phyloP scores from a whole-genome alignment of 352 stramenopile genomes.

The Phytophthora lateralis region DNA sequence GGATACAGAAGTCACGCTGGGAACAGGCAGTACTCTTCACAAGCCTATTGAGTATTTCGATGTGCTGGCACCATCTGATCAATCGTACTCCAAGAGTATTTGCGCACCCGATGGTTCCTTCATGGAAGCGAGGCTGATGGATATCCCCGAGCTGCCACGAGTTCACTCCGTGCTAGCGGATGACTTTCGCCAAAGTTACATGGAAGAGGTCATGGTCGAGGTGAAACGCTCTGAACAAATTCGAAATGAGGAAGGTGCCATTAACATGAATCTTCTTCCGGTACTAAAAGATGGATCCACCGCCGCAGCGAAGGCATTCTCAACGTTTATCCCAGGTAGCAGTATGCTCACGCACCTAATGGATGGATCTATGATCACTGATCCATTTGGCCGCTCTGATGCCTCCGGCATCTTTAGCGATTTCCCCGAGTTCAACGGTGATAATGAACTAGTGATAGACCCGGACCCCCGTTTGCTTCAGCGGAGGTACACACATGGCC shows the following conservation, averaged over 20 bases:
- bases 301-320: slow-evolving; percentile 74
- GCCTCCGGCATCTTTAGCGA: slow-evolving; percentile 62
- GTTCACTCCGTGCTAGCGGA: slow-evolving; percentile 51
- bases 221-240: slow-evolving; percentile 60
- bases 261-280: slow-evolving; percentile 65
- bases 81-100: slow-evolving; percentile 75
- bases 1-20: slow-evolving; percentile 50
- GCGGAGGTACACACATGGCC: slow-evolving; percentile 41
- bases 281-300: slow-evolving; percentile 63
- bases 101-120: slow-evolving; percentile 74
- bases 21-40: slow-evolving; percentile 45
- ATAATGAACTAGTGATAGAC: slow-evolving; percentile 64
- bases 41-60: slow-evolving; percentile 72
- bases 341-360: slow-evolving; percentile 81
- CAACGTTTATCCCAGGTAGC: slow-evolving; percentile 69
- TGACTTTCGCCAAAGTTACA: slow-evolving; percentile 57
- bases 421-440: slow-evolving; percentile 50
- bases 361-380: slow-evolving; percentile 62
- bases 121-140: slow-evolving; percentile 65
- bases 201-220: slow-evolving; percentile 68
- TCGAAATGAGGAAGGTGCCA: slow-evolving; percentile 44
- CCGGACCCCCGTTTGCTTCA: slow-evolving; percentile 50
- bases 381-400: slow-evolving; percentile 49
- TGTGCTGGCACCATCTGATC: slow-evolving; percentile 53
- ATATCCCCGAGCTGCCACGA: slow-evolving; percentile 61